Evolutionary conservation across 345 rosid species (phyloP).

Genomic region (Eucalyptus leucophloia): DNA sequence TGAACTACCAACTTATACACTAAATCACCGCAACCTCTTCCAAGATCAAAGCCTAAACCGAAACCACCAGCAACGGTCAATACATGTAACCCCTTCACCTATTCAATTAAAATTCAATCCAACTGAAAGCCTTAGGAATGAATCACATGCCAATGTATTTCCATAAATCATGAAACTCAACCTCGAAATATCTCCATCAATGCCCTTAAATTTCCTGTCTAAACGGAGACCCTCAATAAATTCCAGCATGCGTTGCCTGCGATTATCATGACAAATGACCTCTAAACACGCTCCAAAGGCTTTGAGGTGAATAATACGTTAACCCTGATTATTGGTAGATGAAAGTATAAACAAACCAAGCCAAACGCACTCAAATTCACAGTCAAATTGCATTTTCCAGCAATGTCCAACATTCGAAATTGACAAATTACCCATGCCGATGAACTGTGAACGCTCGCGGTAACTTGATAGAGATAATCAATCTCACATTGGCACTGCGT

Average conservation of each 20-base stretch:
- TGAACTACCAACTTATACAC: background rate
- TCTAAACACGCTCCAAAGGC: background rate
- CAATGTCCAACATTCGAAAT: background rate
- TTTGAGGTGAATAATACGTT: no score
- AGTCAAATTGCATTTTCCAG: background rate
- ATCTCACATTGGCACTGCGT: background rate
- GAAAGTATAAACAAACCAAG: no score
- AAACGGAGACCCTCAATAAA: background rate
- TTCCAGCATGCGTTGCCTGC: background rate
- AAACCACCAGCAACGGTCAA: background rate
- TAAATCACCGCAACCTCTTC: background rate
- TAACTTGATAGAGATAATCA: no score
- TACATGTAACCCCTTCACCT: background rate
- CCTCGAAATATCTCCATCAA: background rate
- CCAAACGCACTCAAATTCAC: background rate
- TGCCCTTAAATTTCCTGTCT: background rate
- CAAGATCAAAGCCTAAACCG: background rate
- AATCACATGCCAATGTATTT: background rate
- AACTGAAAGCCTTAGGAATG: background rate
- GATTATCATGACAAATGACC: background rate
- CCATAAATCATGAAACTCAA: background rate
- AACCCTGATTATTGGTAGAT: no score
- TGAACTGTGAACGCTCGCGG: background rate
- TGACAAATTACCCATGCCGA: background rate
- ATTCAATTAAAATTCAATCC: background rate